Evolutionary conservation across 1,284 basidiomycete genomes (phyloP).

Genomic region (Pseudozyma tsukubaensis): DNA sequence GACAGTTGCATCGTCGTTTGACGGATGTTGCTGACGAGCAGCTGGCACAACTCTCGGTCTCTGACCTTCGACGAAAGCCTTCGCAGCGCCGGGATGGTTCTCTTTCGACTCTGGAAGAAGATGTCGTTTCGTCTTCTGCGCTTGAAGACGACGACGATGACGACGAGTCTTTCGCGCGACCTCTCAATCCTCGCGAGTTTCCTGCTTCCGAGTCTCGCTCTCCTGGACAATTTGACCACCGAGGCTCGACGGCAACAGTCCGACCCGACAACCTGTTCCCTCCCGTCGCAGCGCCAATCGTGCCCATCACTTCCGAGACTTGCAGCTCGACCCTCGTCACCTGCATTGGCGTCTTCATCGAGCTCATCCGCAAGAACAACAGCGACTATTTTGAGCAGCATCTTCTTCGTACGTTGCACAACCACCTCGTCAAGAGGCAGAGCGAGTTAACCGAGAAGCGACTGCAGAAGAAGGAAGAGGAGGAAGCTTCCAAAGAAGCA

Average conservation of each 20-base stretch:
- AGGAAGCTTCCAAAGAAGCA: slow-evolving; percentile 52
- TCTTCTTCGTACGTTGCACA: slow-evolving; percentile 93
- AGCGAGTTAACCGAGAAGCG: slow-evolving; percentile 73
- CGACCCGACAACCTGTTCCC: slow-evolving; percentile 58
- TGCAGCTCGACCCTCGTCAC: slow-evolving; percentile 88
- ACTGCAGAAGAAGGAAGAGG: slow-evolving; percentile 63
- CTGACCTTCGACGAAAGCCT: slow-evolving; percentile 29
- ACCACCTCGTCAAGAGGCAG: slow-evolving; percentile 86
- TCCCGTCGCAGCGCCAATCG: slow-evolving; percentile 49
- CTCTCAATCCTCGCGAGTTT: slow-evolving; percentile 52
- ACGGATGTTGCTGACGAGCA: slow-evolving; percentile 57
- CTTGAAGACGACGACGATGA: slow-evolving; percentile 66
- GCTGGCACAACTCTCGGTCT: slow-evolving; percentile 35
- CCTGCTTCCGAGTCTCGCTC: slow-evolving; percentile 50
- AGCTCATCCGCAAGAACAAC: slow-evolving; percentile 98
- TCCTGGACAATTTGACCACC: slow-evolving; percentile 41
- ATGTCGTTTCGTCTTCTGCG: slow-evolving; percentile 45
- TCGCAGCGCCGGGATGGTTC: slow-evolving; percentile 27
- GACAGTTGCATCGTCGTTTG: slow-evolving; percentile 40
- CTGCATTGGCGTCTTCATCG: slow-evolving; percentile 89
- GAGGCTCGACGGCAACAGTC: slow-evolving; percentile 62
- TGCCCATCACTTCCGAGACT: slow-evolving; percentile 73
- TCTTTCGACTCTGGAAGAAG: slow-evolving; percentile 34
- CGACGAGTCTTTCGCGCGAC: slow-evolving; percentile 52
- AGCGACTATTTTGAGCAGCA: slow-evolving; percentile 99